Percentiles rank a stretch among this genome's conserved stretches.
These are phyloP conservation scores for Phytopythium mirpurense DNA, from an alignment of 352 stramenopile species.

Conservation along the genomic window DNA sequence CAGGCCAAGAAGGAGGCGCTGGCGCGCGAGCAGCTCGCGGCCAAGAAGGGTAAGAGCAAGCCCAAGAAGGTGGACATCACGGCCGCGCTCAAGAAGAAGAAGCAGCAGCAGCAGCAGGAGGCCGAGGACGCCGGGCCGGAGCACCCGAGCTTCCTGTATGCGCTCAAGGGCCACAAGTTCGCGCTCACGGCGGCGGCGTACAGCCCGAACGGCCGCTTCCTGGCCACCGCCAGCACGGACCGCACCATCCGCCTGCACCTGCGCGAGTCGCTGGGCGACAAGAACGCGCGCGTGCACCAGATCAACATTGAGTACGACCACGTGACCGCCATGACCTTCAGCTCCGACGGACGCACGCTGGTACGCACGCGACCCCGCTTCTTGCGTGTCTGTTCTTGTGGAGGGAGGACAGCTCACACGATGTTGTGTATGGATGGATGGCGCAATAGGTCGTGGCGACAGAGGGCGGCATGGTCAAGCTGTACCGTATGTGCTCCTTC, in stretches of 20 bases:
- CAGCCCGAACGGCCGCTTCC: conserved; percentile 73
- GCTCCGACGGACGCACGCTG: conserved; percentile 64
- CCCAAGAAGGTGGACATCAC: conserved; percentile 65
- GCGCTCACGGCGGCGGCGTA: conserved; percentile 56
- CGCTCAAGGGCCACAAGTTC: conserved; percentile 73
- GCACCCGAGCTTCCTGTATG: conserved; percentile 33
- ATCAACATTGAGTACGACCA: conserved; percentile 83
- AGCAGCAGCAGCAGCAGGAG: conserved; percentile 12
- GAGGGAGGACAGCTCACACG: no score
- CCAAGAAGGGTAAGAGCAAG: conserved; percentile 65
- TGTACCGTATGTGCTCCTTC: conserved; percentile 65
- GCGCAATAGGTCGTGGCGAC: conserved; percentile 46
- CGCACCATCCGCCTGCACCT: conserved; percentile 69
- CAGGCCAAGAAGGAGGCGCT: conserved; percentile 50
- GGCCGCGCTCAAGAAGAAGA: conserved; percentile 67
- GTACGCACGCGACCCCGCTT: no score
- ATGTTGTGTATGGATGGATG: not conserved
- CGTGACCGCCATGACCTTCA: conserved; percentile 68
- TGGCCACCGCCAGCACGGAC: conserved; percentile 70
- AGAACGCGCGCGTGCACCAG: conserved; percentile 50
- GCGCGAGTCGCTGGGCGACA: conserved; percentile 54
- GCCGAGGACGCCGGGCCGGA: conserved; percentile 18
- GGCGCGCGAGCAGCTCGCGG: conserved; percentile 39
- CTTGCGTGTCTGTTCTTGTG: no score
- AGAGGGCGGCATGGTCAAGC: conserved; percentile 56